These are phyloP conservation scores for Phaffomyces thermotolerans DNA, from an alignment of 805 yeast genomes.

Conservation along the genomic window DNA sequence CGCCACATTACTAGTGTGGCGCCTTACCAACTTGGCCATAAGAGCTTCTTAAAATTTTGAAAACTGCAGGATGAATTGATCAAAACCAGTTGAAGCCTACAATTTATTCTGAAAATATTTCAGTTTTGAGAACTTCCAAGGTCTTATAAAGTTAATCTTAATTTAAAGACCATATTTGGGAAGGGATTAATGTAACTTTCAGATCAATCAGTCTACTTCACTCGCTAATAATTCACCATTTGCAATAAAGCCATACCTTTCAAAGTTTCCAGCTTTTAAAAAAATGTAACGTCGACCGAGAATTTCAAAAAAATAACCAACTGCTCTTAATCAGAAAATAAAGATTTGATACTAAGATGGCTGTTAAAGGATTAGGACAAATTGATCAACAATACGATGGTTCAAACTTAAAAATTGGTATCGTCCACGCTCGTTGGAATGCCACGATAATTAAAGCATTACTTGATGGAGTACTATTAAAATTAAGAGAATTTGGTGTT, in stretches of 20 bases:
- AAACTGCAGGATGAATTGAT: neutral
- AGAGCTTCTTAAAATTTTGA: constrained; percentile 25
- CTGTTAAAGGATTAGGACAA: constrained; percentile 74
- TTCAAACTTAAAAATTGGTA: constrained; percentile 63
- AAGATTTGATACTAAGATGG: constrained; percentile 38
- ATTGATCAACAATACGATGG: constrained; percentile 66
- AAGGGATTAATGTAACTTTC: no score
- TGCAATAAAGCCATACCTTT: neutral
- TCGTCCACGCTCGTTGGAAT: constrained; percentile 97
- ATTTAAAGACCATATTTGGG: no score
- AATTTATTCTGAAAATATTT: no score
- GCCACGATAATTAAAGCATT: constrained; percentile 64
- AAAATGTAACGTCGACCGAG: no score
- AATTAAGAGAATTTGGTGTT: constrained; percentile 61
- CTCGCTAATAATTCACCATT: no score
- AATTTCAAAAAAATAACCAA: neutral
- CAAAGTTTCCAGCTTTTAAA: neutral
- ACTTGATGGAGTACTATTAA: constrained; percentile 66
- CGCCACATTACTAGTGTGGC: constrained; percentile 80
- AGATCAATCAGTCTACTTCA: no score
- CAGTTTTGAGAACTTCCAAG: no score
- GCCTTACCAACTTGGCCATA: constrained; percentile 70
- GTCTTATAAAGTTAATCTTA: no score
- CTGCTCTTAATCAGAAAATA: neutral
- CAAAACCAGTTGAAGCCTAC: no score